phyloP scores from a whole-genome alignment of 306 rosid species.

The Cicer pinnatifidum region DNA sequence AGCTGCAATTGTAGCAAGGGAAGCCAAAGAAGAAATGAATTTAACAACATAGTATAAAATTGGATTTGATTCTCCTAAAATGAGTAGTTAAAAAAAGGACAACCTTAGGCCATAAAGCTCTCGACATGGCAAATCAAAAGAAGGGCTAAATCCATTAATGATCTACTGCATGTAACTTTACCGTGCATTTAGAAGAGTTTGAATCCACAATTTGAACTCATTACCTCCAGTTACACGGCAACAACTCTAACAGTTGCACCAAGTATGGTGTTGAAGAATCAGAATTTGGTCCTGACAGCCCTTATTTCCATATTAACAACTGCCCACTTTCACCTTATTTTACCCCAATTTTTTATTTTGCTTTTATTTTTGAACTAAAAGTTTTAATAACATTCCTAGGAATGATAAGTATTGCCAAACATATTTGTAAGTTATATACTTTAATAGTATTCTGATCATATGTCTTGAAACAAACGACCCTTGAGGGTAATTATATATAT shows the following conservation, averaged over 20 bases:
- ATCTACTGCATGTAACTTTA: not conserved
- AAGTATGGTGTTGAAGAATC: not conserved
- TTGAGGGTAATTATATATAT: no score
- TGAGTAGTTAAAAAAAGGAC: not conserved
- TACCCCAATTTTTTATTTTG: no score
- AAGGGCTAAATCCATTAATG: not conserved
- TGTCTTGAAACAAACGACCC: no score
- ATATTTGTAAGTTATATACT: no score
- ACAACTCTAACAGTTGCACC: not conserved
- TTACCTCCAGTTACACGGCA: not conserved
- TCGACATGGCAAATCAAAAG: not conserved
- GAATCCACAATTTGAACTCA: not conserved
- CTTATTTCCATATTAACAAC: no score
- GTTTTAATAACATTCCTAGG: no score
- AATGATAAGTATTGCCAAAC: no score
- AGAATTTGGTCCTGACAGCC: no score
- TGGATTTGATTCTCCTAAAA: not conserved
- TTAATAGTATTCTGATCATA: no score
- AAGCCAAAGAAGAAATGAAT: constrained; percentile 39
- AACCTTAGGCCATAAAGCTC: not conserved
- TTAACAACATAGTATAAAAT: constrained; percentile 29
- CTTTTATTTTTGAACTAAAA: no score
- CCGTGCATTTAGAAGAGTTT: not conserved
- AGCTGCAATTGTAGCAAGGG: constrained; percentile 61
- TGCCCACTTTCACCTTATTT: no score